phyloP scores from a whole-genome alignment of 1,284 basidiomycete genomes.

The Microbotryum intermedium region DNA sequence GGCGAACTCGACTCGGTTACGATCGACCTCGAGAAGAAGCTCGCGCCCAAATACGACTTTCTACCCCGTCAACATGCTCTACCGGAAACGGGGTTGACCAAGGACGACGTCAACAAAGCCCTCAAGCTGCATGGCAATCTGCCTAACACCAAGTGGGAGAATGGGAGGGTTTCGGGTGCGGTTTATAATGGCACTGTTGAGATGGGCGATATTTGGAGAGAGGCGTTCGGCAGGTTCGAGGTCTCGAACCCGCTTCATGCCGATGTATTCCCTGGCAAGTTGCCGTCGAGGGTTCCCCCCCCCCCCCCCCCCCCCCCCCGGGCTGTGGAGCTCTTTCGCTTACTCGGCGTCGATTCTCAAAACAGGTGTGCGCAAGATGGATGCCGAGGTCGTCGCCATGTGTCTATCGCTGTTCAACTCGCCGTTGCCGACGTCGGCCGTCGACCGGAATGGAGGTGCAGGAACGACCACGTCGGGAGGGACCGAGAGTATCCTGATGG shows the following conservation, averaged over 20 bases:
- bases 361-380: constrained; percentile 82
- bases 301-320: too few species aligned
- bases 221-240: constrained; percentile 44
- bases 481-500: constrained; percentile 92
- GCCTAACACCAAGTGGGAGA: constrained; percentile 52
- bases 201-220: constrained; percentile 47
- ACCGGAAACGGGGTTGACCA: constrained; percentile 56
- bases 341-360: constrained; percentile 3
- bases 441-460: constrained; percentile 55
- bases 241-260: constrained; percentile 77
- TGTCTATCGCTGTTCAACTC: constrained; percentile 57
- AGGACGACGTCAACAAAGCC: constrained; percentile 69
- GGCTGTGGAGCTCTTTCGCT: background rate
- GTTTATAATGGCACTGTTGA: constrained; percentile 62
- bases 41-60: constrained; percentile 55
- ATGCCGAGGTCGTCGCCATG: constrained; percentile 94
- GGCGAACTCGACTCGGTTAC: constrained; percentile 54
- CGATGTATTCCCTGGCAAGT: constrained; percentile 53
- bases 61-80: constrained; percentile 58
- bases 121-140: constrained; percentile 66
- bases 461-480: constrained; percentile 92
- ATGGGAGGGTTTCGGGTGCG: constrained; percentile 59
- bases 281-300: background rate
- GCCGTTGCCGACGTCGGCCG: constrained; percentile 13
- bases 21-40: constrained; percentile 35